Evolutionary conservation across 306 rosid species (phyloP).

Genomic region (Crotalaria pallida): DNA sequence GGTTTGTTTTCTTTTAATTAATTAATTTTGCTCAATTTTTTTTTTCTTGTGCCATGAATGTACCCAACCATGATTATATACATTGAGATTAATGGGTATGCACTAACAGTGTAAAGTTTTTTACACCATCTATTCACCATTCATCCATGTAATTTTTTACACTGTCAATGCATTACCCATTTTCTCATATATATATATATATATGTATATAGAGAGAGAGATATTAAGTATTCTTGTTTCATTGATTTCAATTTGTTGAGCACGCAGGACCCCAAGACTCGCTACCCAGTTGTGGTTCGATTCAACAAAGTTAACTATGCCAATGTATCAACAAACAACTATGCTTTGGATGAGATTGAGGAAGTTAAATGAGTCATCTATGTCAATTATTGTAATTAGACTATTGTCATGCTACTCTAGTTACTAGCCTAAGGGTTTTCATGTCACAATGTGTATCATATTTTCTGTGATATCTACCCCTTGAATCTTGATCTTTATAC

Average conservation of each 20-base stretch:
- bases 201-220: no score
- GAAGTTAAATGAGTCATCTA: conserved; percentile 49
- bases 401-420: conserved; percentile 21
- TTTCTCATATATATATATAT: no score
- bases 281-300: conserved; percentile 75
- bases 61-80: neutral
- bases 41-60: neutral
- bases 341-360: conserved; percentile 70
- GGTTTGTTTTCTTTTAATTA: conserved; percentile 25
- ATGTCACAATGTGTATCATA: conserved; percentile 32
- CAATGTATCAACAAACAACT: conserved; percentile 74
- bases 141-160: no score
- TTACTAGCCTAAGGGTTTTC: conserved; percentile 17
- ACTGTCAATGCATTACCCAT: no score
- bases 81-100: no score
- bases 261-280: conserved; percentile 60
- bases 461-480: conserved; percentile 26
- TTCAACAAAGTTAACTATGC: conserved; percentile 74
- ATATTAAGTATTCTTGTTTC: neutral
- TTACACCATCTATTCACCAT: no score
- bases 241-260: neutral
- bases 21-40: neutral
- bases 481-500: neutral
- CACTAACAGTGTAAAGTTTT: no score
- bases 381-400: conserved; percentile 28